Conservation (phyloP, 805 yeast species). For the Maudiozyma saulgeensis region DNA sequence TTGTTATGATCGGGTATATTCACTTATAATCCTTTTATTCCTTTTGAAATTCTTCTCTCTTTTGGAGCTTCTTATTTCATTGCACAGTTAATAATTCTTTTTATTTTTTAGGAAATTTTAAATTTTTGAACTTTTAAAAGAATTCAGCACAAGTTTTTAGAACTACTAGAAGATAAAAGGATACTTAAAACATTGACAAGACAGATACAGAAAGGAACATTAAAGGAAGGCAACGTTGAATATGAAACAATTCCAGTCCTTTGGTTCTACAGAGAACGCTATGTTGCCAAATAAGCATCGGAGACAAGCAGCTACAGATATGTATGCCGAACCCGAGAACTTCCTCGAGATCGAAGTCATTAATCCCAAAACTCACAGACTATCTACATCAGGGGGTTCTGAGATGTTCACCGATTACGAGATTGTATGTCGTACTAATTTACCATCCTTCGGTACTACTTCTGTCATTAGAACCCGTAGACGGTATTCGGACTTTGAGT, state of each 20-base stretch:
- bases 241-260: conserved; percentile 17
- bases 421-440: conserved; percentile 78
- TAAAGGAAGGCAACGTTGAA: no score
- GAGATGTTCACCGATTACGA: conserved; percentile 84
- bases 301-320: conserved; percentile 64
- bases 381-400: not conserved
- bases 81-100: no score
- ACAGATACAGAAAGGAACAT: no score
- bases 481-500: conserved; percentile 83
- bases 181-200: no score
- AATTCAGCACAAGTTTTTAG: no score
- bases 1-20: not conserved
- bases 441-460: conserved; percentile 68
- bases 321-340: conserved; percentile 91
- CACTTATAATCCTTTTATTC: not conserved
- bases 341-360: conserved; percentile 82
- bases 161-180: no score
- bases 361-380: conserved; percentile 24
- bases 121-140: no score
- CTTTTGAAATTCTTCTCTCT: no score
- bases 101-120: no score
- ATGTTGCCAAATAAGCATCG: conserved; percentile 17
- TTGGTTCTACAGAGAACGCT: conserved; percentile 20
- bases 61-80: no score
- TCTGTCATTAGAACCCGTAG: conserved; percentile 54